Conservation (phyloP, 495 filamentous ascomycete species). For the Xylaria acuta region DNA sequence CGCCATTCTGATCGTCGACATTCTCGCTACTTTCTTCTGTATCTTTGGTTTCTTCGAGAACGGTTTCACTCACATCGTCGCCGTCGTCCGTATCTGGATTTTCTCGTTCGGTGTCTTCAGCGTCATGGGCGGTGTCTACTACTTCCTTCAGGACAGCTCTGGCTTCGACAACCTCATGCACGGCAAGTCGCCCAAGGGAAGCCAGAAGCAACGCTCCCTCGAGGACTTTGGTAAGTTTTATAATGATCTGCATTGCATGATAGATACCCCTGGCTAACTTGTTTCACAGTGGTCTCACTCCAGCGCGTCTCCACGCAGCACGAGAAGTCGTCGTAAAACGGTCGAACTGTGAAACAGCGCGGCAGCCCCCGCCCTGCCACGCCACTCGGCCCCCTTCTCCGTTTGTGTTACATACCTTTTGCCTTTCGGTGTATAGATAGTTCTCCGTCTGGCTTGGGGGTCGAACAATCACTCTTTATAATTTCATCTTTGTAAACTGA, state of each 20-base stretch:
- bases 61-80: constrained; percentile 71
- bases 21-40: constrained; percentile 82
- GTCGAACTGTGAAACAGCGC: constrained; percentile 31
- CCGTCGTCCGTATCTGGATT: constrained; percentile 86
- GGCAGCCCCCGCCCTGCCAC: constrained; percentile 20
- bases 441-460: constrained; percentile 37
- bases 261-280: constrained; percentile 47
- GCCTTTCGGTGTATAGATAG: constrained; percentile 42
- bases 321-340: constrained; percentile 73
- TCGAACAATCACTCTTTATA: constrained; percentile 39
- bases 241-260: constrained; percentile 1
- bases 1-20: constrained; percentile 80
- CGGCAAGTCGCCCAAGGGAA: constrained; percentile 78
- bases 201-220: constrained; percentile 72
- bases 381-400: constrained; percentile 29
- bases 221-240: constrained; percentile 82
- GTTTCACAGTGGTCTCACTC: constrained; percentile 69
- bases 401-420: constrained; percentile 41
- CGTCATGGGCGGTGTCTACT: constrained; percentile 69
- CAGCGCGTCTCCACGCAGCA: constrained; percentile 86
- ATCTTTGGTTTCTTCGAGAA: constrained; percentile 80
- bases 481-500: constrained; percentile 54
- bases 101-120: constrained; percentile 88
- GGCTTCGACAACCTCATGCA: constrained; percentile 93
- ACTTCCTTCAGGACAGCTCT: constrained; percentile 74